These are phyloP conservation scores for Mentha longifolia DNA, from an alignment of 257 asterid genomes.

Conservation along the genomic window DNA sequence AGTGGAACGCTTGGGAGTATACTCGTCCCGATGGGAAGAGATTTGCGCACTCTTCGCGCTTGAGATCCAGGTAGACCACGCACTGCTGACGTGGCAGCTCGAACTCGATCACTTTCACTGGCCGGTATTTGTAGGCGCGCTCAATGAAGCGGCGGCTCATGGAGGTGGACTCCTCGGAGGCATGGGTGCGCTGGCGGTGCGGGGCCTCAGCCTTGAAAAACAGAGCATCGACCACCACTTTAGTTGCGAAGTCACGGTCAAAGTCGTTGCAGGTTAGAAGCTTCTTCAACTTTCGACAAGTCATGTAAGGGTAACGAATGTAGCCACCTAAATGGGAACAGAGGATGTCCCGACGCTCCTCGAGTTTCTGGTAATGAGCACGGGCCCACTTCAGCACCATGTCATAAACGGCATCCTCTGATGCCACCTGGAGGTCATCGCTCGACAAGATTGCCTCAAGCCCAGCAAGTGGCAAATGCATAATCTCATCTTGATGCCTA, in stretches of 20 bases:
- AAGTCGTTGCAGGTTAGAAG: constrained; percentile 72
- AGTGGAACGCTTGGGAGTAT: constrained; percentile 89
- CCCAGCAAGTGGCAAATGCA: constrained; percentile 82
- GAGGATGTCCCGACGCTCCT: constrained; percentile 69
- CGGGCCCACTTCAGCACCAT: constrained; percentile 77
- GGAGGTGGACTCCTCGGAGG: constrained; percentile 58
- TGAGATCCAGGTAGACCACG: constrained; percentile 84
- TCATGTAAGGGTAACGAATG: constrained; percentile 82
- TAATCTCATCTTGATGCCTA: constrained; percentile 82
- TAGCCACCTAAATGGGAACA: constrained; percentile 55
- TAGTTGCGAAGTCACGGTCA: constrained; percentile 60
- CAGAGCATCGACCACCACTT: constrained; percentile 73
- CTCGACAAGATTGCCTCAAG: constrained; percentile 81
- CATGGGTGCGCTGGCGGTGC: constrained; percentile 67
- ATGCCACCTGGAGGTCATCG: constrained; percentile 83
- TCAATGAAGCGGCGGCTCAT: constrained; percentile 60
- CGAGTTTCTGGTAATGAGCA: constrained; percentile 51
- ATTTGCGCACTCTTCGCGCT: constrained; percentile 69
- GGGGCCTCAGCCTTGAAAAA: constrained; percentile 82
- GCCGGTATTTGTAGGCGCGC: constrained; percentile 80
- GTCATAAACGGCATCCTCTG: constrained; percentile 90
- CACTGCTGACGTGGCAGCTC: constrained; percentile 83
- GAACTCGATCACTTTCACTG: constrained; percentile 83
- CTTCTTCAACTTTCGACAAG: constrained; percentile 71
- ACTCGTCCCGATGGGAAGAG: constrained; percentile 81